These are phyloP conservation scores for Tolypocladium capitatum DNA, from an alignment of 2,329 filamentous ascomycete species.

Conservation along the genomic window DNA sequence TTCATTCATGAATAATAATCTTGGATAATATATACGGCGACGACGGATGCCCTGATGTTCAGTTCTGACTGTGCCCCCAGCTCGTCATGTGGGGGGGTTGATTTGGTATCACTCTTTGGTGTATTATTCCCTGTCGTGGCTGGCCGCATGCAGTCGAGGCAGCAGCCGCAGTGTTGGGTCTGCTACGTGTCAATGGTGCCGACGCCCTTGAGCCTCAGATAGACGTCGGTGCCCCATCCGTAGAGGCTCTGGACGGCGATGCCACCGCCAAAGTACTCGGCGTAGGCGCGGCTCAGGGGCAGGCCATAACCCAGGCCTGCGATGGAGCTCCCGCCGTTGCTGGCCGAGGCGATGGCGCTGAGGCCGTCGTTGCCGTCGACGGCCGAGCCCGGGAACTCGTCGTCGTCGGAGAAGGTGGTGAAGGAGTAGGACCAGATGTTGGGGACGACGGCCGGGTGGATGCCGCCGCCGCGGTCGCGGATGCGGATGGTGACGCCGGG, in stretches of 20 bases:
- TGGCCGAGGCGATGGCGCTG: slow-evolving; percentile 59
- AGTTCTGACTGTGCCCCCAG: background rate
- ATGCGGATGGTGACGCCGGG: slow-evolving; percentile 92
- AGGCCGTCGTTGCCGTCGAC: slow-evolving; percentile 37
- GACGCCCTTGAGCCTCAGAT: slow-evolving; percentile 50
- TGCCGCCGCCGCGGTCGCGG: slow-evolving; percentile 88
- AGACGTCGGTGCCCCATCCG: slow-evolving; percentile 75
- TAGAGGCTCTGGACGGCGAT: slow-evolving; percentile 91
- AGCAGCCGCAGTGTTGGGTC: background rate
- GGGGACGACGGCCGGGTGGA: slow-evolving; percentile 66
- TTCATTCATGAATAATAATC: background rate
- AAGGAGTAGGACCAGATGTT: slow-evolving; percentile 97
- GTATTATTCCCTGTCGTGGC: background rate
- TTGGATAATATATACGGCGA: background rate
- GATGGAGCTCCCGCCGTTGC: slow-evolving; percentile 66
- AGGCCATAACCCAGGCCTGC: slow-evolving; percentile 88
- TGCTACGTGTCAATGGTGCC: slow-evolving; percentile 31
- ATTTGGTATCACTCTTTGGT: background rate
- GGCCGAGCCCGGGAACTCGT: slow-evolving; percentile 25
- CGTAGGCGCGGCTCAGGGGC: slow-evolving; percentile 82
- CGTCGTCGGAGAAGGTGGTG: slow-evolving; percentile 70
- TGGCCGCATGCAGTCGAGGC: background rate
- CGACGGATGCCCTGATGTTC: background rate
- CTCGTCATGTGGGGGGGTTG: no score
- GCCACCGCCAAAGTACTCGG: slow-evolving; percentile 94